These are phyloP conservation scores for Daldinia concentrica DNA, from an alignment of 495 filamentous ascomycete genomes.

Conservation along the genomic window DNA sequence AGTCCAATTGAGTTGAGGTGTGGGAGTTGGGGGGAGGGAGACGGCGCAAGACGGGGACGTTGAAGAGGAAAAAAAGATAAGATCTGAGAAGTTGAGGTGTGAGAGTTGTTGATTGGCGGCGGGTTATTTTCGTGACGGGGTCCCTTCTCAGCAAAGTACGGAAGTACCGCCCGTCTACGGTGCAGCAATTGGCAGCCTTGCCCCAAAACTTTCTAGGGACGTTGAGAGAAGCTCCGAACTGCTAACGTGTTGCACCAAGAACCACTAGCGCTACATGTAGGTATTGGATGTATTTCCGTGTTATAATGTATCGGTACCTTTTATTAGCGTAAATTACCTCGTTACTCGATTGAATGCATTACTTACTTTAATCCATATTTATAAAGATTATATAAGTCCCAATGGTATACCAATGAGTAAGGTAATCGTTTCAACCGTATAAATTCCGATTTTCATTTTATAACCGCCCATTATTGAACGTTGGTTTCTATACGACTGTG, in stretches of 20 bases:
- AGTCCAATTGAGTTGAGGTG: slow-evolving; percentile 36
- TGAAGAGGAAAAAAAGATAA: slow-evolving; percentile 37
- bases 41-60: slow-evolving; percentile 33
- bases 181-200: slow-evolving; percentile 15
- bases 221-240: slow-evolving; percentile 42
- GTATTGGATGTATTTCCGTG: not conserved
- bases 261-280: not conserved
- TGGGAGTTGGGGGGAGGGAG: slow-evolving; percentile 15
- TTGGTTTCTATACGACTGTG: not conserved
- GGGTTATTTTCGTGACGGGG: slow-evolving; percentile 32
- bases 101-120: slow-evolving; percentile 40
- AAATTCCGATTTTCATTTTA: not conserved
- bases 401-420: not conserved
- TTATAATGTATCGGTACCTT: not conserved
- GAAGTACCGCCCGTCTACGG: slow-evolving; percentile 8
- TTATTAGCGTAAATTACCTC: not conserved
- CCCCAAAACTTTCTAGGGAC: slow-evolving; percentile 37
- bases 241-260: slow-evolving; percentile 9
- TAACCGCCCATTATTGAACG: not conserved
- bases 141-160: slow-evolving; percentile 30
- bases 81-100: slow-evolving; percentile 25
- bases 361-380: no score
- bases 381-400: not conserved
- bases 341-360: no score
- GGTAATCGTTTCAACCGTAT: not conserved